Conservation (phyloP, 2,329 filamentous ascomycete genomes). For the Penicillium sp. region DNA sequence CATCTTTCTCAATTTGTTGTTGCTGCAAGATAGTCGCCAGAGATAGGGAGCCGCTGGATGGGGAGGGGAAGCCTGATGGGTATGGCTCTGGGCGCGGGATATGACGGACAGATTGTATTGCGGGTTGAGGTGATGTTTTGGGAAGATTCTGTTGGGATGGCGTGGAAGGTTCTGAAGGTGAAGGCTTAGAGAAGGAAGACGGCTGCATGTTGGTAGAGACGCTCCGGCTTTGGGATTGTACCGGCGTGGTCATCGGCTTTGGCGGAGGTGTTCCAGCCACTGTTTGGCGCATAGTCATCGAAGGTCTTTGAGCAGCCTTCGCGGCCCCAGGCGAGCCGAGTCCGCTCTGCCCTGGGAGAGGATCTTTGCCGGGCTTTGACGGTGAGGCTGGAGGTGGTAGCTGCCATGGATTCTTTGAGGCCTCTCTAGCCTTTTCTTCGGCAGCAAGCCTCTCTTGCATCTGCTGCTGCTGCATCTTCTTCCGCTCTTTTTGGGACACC, state of each 20-base stretch:
- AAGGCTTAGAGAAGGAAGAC: slow-evolving; percentile 13
- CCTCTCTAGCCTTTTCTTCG: slow-evolving; percentile 35
- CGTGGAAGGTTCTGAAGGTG: slow-evolving; percentile 29
- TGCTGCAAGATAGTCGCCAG: slow-evolving; percentile 86
- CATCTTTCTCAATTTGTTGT: slow-evolving; percentile 78
- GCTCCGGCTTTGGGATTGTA: slow-evolving; percentile 46
- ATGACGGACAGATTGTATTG: slow-evolving; percentile 47
- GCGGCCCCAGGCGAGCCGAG: slow-evolving; percentile 13
- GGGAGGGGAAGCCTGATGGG: slow-evolving; percentile 38
- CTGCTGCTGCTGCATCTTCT: slow-evolving; percentile 70
- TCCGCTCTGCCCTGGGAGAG: slow-evolving; percentile 38
- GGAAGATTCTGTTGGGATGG: slow-evolving; percentile 20
- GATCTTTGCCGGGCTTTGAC: slow-evolving; percentile 14
- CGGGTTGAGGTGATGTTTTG: slow-evolving; percentile 26
- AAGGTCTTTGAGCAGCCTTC: slow-evolving; percentile 38
- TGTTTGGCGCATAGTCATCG: slow-evolving; percentile 60
- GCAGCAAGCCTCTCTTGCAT: slow-evolving; percentile 40
- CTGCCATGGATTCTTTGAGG: slow-evolving; percentile 60
- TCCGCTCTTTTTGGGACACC: slow-evolving; percentile 87
- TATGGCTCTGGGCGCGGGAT: slow-evolving; percentile 41
- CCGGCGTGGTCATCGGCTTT: slow-evolving; percentile 35
- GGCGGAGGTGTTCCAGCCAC: slow-evolving; percentile 46
- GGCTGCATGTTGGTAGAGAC: slow-evolving; percentile 18
- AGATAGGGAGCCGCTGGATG: slow-evolving; percentile 63
- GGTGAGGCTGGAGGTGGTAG: slow-evolving; percentile 28